Evolutionary conservation across 1,139 yeast species (phyloP).

Genomic region (Protomyces gravidus): DNA sequence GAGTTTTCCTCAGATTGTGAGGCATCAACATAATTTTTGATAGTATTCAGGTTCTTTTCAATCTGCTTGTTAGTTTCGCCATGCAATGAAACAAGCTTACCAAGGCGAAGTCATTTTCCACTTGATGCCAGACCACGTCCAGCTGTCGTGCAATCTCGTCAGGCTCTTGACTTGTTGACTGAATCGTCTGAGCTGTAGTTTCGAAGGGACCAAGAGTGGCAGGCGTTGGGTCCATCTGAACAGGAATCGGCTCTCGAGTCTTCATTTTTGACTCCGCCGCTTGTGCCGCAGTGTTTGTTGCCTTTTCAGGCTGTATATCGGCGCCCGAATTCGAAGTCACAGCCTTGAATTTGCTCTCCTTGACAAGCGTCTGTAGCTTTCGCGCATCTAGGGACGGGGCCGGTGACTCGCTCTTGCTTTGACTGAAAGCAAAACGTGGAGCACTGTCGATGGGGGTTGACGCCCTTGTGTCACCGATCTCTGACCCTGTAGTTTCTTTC

Average conservation of each 20-base stretch:
- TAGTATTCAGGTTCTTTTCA: not conserved
- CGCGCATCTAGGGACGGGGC: too few species aligned
- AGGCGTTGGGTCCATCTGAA: not conserved
- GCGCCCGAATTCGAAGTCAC: too few species aligned
- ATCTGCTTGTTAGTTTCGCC: not conserved
- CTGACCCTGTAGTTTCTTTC: too few species aligned
- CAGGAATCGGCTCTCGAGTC: not conserved
- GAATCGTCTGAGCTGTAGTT: not conserved
- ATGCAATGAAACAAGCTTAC: not conserved
- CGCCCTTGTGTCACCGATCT: too few species aligned
- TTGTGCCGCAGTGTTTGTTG: not conserved
- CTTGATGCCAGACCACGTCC: conserved; percentile 9
- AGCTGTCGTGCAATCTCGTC: conserved; percentile 12
- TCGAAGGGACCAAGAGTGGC: not conserved
- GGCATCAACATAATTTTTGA: not conserved
- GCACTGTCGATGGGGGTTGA: too few species aligned
- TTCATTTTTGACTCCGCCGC: not conserved
- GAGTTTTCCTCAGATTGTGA: not conserved
- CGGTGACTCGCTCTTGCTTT: too few species aligned
- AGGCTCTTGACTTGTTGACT: not conserved
- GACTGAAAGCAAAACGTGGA: too few species aligned
- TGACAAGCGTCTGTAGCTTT: too few species aligned
- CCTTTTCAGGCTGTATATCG: too few species aligned
- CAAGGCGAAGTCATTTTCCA: conserved; percentile 1
- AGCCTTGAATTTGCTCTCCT: not conserved